Percentiles rank a stretch among this genome's conserved stretches.
phyloP scores from a whole-genome alignment of 345 rosid genomes.

The Aethionema arabicum region DNA sequence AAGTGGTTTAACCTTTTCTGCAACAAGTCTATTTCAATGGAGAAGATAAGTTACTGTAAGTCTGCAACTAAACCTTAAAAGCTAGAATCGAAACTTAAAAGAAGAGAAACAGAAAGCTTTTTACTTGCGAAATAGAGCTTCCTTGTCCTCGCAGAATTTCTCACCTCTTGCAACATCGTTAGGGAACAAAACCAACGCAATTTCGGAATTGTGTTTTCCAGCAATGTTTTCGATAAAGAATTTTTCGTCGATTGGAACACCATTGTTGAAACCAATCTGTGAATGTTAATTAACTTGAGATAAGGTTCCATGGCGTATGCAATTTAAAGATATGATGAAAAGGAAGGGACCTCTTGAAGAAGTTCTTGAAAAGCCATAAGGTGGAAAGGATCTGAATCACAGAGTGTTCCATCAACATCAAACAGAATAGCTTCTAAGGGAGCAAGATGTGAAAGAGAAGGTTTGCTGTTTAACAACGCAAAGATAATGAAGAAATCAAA shows the following conservation, averaged over 20 bases:
- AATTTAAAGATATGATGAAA: background rate
- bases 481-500: background rate
- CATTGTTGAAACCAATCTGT: slow-evolving; percentile 88
- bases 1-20: slow-evolving; percentile 58
- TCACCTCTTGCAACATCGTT: slow-evolving; percentile 62
- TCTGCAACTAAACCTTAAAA: slow-evolving; percentile 5
- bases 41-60: slow-evolving; percentile 4
- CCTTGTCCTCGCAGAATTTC: slow-evolving; percentile 70
- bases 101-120: background rate
- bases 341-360: slow-evolving; percentile 67
- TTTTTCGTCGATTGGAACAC: slow-evolving; percentile 79
- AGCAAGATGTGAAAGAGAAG: slow-evolving; percentile 54
- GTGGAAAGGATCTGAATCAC: slow-evolving; percentile 97
- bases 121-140: slow-evolving; percentile 78
- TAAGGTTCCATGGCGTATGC: background rate
- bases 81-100: background rate
- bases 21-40: slow-evolving; percentile 53
- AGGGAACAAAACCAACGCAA: slow-evolving; percentile 65
- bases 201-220: slow-evolving; percentile 79
- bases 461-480: slow-evolving; percentile 49
- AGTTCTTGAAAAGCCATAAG: slow-evolving; percentile 53
- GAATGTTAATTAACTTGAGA: background rate
- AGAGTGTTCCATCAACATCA: slow-evolving; percentile 94
- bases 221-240: slow-evolving; percentile 65
- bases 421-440: slow-evolving; percentile 80